Percentiles rank a stretch among this genome's conserved stretches.
Conservation (phyloP, 805 yeast genomes). For the Zygoascus tannicola region DNA sequence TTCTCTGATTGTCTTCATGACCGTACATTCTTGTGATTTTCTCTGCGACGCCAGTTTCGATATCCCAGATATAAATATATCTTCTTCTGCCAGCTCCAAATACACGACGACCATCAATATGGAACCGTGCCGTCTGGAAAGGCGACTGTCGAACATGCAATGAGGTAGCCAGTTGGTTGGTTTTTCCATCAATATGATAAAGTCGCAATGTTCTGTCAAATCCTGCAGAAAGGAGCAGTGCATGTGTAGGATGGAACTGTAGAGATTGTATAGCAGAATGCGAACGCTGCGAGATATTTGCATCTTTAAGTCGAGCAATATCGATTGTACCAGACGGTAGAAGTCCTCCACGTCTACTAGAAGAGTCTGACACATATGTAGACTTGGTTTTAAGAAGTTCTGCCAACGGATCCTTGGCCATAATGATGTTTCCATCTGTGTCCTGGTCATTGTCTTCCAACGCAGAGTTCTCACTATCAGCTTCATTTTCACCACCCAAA, state of each 20-base stretch:
- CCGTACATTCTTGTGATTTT: slow-evolving; percentile 88
- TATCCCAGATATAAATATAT: slow-evolving; percentile 88
- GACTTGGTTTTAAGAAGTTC: slow-evolving; percentile 34
- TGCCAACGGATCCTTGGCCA: slow-evolving; percentile 26
- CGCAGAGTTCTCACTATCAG: too few species aligned
- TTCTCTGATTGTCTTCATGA: slow-evolving; percentile 72
- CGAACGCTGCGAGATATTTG: slow-evolving; percentile 60
- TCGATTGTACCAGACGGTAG: slow-evolving; percentile 64
- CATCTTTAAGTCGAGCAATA: slow-evolving; percentile 79
- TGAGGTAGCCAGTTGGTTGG: slow-evolving; percentile 72
- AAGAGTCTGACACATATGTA: background rate
- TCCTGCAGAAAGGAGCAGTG: slow-evolving; percentile 83
- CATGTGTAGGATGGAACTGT: slow-evolving; percentile 76
- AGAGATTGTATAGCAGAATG: slow-evolving; percentile 77
- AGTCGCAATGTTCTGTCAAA: slow-evolving; percentile 81
- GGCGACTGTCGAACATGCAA: slow-evolving; percentile 73
- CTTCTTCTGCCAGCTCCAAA: slow-evolving; percentile 87
- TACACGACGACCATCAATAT: slow-evolving; percentile 43
- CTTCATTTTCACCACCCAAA: slow-evolving; percentile 27
- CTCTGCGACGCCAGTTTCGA: slow-evolving; percentile 63
- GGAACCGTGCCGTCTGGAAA: slow-evolving; percentile 64
- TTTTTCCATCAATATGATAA: slow-evolving; percentile 83
- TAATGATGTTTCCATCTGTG: slow-evolving; percentile 26
- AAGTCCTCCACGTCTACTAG: slow-evolving; percentile 22
- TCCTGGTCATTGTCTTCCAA: slow-evolving; percentile 22